Conservation (phyloP, 805 yeast genomes). For the Ogataea glucozyma region DNA sequence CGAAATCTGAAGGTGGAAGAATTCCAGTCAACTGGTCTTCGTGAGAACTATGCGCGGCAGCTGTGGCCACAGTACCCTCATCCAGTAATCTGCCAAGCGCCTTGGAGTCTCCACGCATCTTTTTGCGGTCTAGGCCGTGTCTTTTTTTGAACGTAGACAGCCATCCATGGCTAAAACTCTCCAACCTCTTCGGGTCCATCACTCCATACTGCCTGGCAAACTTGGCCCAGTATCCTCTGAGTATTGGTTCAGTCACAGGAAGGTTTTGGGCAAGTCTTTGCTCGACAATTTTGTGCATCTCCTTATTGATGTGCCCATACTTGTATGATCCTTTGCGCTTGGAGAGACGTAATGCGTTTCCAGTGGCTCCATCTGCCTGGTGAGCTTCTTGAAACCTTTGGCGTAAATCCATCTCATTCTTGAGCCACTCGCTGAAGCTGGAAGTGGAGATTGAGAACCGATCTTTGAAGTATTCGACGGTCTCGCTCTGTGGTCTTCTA, state of each 20-base stretch:
- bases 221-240: slow-evolving; percentile 56
- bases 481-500: slow-evolving; percentile 55
- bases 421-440: slow-evolving; percentile 62
- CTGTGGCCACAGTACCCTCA: slow-evolving; percentile 2
- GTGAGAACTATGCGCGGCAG: neutral
- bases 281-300: slow-evolving; percentile 57
- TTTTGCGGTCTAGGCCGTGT: slow-evolving; percentile 38
- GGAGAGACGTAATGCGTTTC: slow-evolving; percentile 30
- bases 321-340: slow-evolving; percentile 52
- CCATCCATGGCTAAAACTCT: slow-evolving; percentile 64
- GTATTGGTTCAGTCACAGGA: slow-evolving; percentile 54
- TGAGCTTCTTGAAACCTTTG: slow-evolving; percentile 41
- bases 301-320: slow-evolving; percentile 57
- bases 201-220: slow-evolving; percentile 59
- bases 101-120: slow-evolving; percentile 11
- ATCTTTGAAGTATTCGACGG: slow-evolving; percentile 53
- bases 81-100: slow-evolving; percentile 2
- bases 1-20: slow-evolving; percentile 19
- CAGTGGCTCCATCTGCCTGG: slow-evolving; percentile 23
- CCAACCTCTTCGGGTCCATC: slow-evolving; percentile 57
- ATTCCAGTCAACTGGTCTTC: slow-evolving; percentile 15
- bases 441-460: slow-evolving; percentile 58
- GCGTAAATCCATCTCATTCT: slow-evolving; percentile 52
- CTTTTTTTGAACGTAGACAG: slow-evolving; percentile 59
- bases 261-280: slow-evolving; percentile 43